Evolutionary conservation across 2,329 filamentous ascomycete genomes (phyloP).

Genomic region (Pezizomycotina sp.): DNA sequence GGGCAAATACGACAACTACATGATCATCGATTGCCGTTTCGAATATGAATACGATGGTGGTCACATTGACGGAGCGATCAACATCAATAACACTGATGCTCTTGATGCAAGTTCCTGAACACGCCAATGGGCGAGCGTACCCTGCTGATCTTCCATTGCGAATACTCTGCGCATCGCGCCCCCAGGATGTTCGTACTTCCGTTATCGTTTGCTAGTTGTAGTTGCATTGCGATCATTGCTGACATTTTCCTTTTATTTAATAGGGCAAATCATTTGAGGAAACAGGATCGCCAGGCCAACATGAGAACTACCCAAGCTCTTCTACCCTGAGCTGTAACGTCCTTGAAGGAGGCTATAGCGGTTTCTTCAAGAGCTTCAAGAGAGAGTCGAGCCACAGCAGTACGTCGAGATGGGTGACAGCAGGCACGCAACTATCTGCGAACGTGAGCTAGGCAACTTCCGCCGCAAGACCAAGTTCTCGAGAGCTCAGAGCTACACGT

Average conservation of each 20-base stretch:
- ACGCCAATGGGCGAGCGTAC: slow-evolving; percentile 50
- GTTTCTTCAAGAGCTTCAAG: slow-evolving; percentile 68
- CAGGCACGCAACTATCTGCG: slow-evolving; percentile 80
- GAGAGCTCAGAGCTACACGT: slow-evolving; percentile 86
- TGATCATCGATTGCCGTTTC: slow-evolving; percentile 91
- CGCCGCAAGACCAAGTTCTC: slow-evolving; percentile 69
- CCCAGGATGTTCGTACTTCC: slow-evolving; percentile 54
- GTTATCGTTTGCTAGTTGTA: neutral
- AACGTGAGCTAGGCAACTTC: slow-evolving; percentile 84
- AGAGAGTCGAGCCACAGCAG: slow-evolving; percentile 78
- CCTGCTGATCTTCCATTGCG: slow-evolving; percentile 85
- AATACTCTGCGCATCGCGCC: slow-evolving; percentile 92
- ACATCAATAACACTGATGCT: slow-evolving; percentile 91
- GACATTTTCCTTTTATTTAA: slow-evolving; percentile 17
- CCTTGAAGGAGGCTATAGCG: slow-evolving; percentile 86
- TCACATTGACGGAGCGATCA: slow-evolving; percentile 82
- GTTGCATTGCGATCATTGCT: neutral
- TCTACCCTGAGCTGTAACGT: slow-evolving; percentile 72
- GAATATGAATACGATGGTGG: slow-evolving; percentile 97
- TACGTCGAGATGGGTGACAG: slow-evolving; percentile 94
- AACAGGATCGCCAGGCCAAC: slow-evolving; percentile 73
- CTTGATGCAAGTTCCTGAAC: slow-evolving; percentile 63
- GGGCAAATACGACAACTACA: slow-evolving; percentile 57
- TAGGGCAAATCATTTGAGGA: slow-evolving; percentile 72
- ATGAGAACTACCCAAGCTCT: slow-evolving; percentile 67